Evolutionary conservation across 306 rosid genomes (phyloP), one percentile per base, ranked within the genome.

Genomic region (Lotus japonicus): DNA sequence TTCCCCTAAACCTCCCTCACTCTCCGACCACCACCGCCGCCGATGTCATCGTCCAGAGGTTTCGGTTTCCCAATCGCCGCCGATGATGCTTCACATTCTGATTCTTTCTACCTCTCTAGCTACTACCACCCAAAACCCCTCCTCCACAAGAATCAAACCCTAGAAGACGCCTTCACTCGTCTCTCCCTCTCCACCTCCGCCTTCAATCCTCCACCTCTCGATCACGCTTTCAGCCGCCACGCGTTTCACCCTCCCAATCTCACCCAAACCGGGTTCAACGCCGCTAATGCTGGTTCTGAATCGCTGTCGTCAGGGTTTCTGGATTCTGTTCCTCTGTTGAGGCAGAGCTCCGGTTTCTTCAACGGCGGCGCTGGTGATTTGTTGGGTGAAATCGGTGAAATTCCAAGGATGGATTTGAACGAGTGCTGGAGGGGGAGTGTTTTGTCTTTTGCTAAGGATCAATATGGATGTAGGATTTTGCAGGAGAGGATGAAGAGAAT

Each of bases 371-470:
- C 23, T 21, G 66, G 26, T 21, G 26, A 21, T 21, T 21, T 21
- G 26, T 21, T 21, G 2, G 2, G 42, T 38, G 42, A 9, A 16
- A 67, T 43, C 21, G 7, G 0, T 5, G 36, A 31, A 5, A 31
- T 31, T 31, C 36, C 36, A 7, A 1, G 7, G 36, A 7, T 31
- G 36, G 2, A 31, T 31, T 31, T 31, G 36, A 31, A 5, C 7
- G 36, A 31, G 7, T 31, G n/a, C n/a, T n/a, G 6, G 36, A 7
- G 36, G 36, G 7, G 36, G 36, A 31, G 36, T 53, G 48, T 90
- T 15, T 23, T 36, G 56, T 4, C 7, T 5, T 3, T 87, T n/a
- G 82, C 89, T 0, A 85, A 45, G 67, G 80, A 90, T 44, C 84
- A 82, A 50, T 0, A 23, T 8, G 81, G 82, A 9, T 73, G 83